Percentiles rank a stretch among this genome's conserved stretches.
Evolutionary conservation across 2,329 filamentous ascomycete genomes (phyloP).

Genomic region (Colletotrichum sansevieriae): DNA sequence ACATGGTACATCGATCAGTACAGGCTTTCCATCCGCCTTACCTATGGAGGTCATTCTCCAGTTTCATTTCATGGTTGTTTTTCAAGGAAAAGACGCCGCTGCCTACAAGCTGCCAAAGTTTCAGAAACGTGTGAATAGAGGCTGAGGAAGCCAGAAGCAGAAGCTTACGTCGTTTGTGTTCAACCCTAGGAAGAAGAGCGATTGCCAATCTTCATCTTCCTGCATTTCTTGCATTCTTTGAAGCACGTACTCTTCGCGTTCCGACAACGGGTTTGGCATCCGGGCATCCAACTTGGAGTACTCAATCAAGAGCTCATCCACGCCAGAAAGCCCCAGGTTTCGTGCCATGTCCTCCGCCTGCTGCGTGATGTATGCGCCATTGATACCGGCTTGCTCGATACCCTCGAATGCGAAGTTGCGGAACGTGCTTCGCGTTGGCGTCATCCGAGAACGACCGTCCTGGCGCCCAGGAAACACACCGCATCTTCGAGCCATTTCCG

Average conservation of each 20-base stretch:
- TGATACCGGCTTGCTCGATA: slow-evolving; percentile 8
- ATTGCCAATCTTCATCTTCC: slow-evolving; percentile 51
- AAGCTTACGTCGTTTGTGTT: slow-evolving; percentile 49
- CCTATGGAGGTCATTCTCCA: slow-evolving; percentile 46
- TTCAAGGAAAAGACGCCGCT: slow-evolving; percentile 45
- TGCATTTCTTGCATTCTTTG: slow-evolving; percentile 36
- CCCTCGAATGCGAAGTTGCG: slow-evolving; percentile 35
- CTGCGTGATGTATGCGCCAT: neutral
- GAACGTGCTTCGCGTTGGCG: slow-evolving; percentile 46
- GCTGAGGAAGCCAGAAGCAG: too few species aligned
- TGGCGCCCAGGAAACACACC: slow-evolving; percentile 47
- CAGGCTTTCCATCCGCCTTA: slow-evolving; percentile 24
- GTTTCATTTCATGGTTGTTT: slow-evolving; percentile 4
- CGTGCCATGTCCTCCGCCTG: slow-evolving; percentile 3
- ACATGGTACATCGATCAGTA: neutral
- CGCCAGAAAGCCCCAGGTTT: neutral
- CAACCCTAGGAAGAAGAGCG: slow-evolving; percentile 46
- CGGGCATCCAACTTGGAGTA: slow-evolving; percentile 44
- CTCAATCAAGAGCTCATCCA: slow-evolving; percentile 44
- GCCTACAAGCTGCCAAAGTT: slow-evolving; percentile 43
- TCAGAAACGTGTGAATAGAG: neutral
- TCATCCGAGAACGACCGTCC: slow-evolving; percentile 50
- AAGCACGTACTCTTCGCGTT: neutral
- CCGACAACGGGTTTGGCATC: neutral
- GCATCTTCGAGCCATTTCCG: slow-evolving; percentile 47